phyloP scores from a whole-genome alignment of 495 filamentous ascomycete species.

The Penicillium flavigenum region DNA sequence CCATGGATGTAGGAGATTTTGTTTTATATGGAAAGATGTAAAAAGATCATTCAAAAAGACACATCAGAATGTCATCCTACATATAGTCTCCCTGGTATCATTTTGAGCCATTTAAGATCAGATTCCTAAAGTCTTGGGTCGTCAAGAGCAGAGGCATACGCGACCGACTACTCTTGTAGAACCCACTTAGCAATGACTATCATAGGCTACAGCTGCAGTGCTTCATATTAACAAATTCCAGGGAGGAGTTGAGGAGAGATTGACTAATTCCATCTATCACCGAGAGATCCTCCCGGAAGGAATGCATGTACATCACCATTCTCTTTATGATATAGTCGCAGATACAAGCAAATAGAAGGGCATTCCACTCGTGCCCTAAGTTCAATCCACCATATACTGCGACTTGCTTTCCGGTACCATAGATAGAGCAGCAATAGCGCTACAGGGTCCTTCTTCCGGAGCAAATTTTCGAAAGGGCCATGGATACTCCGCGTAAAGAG shows the following conservation, averaged over 20 bases:
- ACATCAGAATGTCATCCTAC: no score
- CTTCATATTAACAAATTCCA: not conserved
- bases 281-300: not conserved
- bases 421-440: conserved; percentile 48
- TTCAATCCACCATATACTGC: conserved; percentile 46
- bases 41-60: no score
- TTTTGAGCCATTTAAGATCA: no score
- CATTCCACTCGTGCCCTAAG: conserved; percentile 26
- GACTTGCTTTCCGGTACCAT: conserved; percentile 45
- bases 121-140: no score
- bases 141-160: no score
- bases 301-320: not conserved
- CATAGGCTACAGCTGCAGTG: not conserved
- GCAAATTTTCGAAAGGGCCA: not conserved
- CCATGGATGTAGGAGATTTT: no score
- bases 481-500: not conserved
- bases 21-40: no score
- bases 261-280: not conserved
- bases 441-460: conserved; percentile 34
- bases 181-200: no score
- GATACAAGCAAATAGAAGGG: not conserved
- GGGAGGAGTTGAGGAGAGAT: no score
- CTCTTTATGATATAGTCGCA: not conserved
- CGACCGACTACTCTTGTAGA: no score
- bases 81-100: no score